Evolutionary conservation across 495 filamentous ascomycete species (phyloP).

Genomic region (Monascus purpureus): DNA sequence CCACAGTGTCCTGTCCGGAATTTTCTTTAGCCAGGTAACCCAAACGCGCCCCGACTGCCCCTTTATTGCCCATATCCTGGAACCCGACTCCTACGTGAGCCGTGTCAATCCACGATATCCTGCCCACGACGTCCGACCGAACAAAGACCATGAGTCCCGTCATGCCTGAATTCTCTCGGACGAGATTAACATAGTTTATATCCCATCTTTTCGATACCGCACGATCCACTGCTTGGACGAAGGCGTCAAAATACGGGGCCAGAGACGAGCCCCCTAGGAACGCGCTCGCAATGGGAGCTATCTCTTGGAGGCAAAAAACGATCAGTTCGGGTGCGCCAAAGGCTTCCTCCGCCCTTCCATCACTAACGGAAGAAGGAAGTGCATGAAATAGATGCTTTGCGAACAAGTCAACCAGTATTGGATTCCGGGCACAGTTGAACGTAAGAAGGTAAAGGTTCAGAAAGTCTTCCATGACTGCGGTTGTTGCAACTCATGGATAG

Average conservation of each 20-base stretch:
- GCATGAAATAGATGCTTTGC: conserved; percentile 58
- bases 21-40: conserved; percentile 28
- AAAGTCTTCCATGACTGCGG: conserved; percentile 24
- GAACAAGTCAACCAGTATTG: conserved; percentile 50
- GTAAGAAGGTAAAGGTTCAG: conserved; percentile 62
- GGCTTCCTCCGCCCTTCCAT: conserved; percentile 12
- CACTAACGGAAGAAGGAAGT: conserved; percentile 28
- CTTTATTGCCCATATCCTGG: conserved; percentile 87
- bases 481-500: not conserved
- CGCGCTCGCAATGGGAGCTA: conserved; percentile 67
- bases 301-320: conserved; percentile 73
- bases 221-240: conserved; percentile 52
- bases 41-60: conserved; percentile 67
- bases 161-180: conserved; percentile 66
- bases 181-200: conserved; percentile 34
- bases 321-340: conserved; percentile 48
- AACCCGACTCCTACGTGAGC: conserved; percentile 72
- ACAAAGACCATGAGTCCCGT: conserved; percentile 77
- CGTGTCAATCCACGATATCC: conserved; percentile 46
- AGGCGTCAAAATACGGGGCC: conserved; percentile 56
- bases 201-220: conserved; percentile 38
- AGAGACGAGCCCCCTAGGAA: conserved; percentile 80
- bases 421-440: conserved; percentile 71
- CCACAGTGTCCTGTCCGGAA: conserved; percentile 20
- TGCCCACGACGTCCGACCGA: conserved; percentile 36